These are phyloP conservation scores for Niveomyces coronatus DNA, from an alignment of 2,329 filamentous ascomycete genomes.

Conservation along the genomic window DNA sequence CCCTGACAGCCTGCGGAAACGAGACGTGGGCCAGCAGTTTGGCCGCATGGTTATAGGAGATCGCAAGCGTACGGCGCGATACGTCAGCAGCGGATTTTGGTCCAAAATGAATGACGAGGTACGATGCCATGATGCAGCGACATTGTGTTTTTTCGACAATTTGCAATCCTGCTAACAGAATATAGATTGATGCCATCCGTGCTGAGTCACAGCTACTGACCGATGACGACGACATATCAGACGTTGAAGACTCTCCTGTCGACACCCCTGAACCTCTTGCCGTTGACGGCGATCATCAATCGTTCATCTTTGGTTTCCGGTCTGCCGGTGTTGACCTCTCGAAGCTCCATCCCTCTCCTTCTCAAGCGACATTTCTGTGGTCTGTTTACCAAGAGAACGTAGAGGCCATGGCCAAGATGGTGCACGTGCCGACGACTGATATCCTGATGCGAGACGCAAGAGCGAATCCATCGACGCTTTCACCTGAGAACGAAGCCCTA, in stretches of 20 bases:
- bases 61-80: conserved; percentile 55
- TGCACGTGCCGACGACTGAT: conserved; percentile 59
- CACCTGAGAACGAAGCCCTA: conserved; percentile 47
- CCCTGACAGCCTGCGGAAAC: conserved; percentile 17
- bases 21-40: conserved; percentile 37
- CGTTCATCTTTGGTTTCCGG: conserved; percentile 63
- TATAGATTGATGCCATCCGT: conserved; percentile 30
- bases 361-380: conserved; percentile 59
- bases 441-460: conserved; percentile 51
- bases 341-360: conserved; percentile 53
- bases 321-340: conserved; percentile 59
- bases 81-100: conserved; percentile 71
- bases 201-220: conserved; percentile 37
- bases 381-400: conserved; percentile 63
- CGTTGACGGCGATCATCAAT: conserved; percentile 46
- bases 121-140: conserved; percentile 14
- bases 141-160: not conserved
- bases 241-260: conserved; percentile 48
- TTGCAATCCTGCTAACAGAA: conserved; percentile 8
- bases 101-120: conserved; percentile 66
- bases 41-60: conserved; percentile 63
- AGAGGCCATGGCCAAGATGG: conserved; percentile 59
- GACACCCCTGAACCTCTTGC: conserved; percentile 25
- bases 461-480: conserved; percentile 47
- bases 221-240: conserved; percentile 40